Evolutionary conservation across 2,329 filamentous ascomycete species (phyloP).

Genomic region (Aspergillus alliaceus): DNA sequence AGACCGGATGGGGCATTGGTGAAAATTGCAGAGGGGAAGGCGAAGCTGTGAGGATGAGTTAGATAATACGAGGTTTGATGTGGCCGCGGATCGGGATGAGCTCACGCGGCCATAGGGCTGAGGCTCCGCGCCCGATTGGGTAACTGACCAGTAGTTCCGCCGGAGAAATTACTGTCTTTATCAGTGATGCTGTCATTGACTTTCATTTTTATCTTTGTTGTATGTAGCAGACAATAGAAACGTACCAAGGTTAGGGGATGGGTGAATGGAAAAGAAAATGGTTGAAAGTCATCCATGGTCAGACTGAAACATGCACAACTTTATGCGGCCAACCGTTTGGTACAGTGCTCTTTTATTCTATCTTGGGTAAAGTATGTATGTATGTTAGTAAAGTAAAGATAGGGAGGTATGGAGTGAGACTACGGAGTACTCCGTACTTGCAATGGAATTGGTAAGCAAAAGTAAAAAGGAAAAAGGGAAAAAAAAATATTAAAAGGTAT

Average conservation of each 20-base stretch:
- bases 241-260: not conserved
- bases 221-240: not conserved
- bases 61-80: not conserved
- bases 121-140: not conserved
- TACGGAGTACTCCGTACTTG: too few species aligned
- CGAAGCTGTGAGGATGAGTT: slow-evolving; percentile 24
- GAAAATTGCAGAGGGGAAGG: slow-evolving; percentile 38
- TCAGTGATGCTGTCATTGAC: not conserved
- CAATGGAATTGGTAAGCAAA: not conserved
- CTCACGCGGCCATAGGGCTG: not conserved
- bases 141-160: not conserved
- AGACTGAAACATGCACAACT: too few species aligned
- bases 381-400: too few species aligned
- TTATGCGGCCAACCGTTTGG: too few species aligned
- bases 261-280: not conserved
- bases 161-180: not conserved
- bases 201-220: not conserved
- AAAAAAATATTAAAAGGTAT: not conserved
- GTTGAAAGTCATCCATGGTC: not conserved
- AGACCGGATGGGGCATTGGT: slow-evolving; percentile 60
- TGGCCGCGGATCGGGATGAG: not conserved
- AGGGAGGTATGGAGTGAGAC: too few species aligned
- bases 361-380: too few species aligned
- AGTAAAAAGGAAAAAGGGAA: not conserved
- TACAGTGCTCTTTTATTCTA: too few species aligned